Base-by-base conservation (phyloP, 2,329 filamentous ascomycete species). In the Stenocarpella maydis region DNA sequence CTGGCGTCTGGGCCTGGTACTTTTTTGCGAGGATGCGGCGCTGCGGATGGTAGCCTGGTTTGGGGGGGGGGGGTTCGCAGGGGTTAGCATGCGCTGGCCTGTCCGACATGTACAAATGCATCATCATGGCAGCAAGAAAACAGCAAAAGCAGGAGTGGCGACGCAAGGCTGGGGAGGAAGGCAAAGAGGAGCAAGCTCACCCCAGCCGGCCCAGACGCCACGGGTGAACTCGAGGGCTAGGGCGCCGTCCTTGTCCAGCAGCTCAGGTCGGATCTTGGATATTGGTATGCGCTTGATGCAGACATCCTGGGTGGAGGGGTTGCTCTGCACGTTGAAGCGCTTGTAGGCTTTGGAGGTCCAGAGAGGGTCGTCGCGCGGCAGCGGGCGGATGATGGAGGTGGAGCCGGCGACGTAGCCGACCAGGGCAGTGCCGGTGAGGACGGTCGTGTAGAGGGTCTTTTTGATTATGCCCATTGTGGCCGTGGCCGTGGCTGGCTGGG, bases 211-310 rank as follows among this genome's bases (percentile, higher is more conserved):
- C 90, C 88, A 93, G 60, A 92, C 80, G 53, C 90, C 90, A 15
- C 88, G 87, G 76, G 89, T 91, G 76, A 92, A 92, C 72, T 87
- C 88, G 73, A 91, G 83, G 1, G 87, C 86, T 60, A 92, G 81
- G 1, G 82, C 83, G 34, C 81, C 80, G 72, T 88, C 88, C 72
- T 87, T 85, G 75, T 91, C 82, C 17, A 92, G 80, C 66, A 93
- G 81, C 72, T 90, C 87, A 0, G 91, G 90, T 37, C 87, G 85
- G 71, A 94, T 88, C 75, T 89, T 87, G 55, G 81, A 81, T 60
- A 94, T 76, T 0, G 90, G 88, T 0, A 93, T 84, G 43, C 83
- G 84, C 73, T 88, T 87, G 73, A 92, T 81, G 74, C 87, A 90
- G 14, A 91, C 79, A 76, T 94, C 91, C 69, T 91, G 86, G 0